Evolutionary conservation across 768 basidiomycete species (phyloP).

Genomic region (Termitomyces sp.): DNA sequence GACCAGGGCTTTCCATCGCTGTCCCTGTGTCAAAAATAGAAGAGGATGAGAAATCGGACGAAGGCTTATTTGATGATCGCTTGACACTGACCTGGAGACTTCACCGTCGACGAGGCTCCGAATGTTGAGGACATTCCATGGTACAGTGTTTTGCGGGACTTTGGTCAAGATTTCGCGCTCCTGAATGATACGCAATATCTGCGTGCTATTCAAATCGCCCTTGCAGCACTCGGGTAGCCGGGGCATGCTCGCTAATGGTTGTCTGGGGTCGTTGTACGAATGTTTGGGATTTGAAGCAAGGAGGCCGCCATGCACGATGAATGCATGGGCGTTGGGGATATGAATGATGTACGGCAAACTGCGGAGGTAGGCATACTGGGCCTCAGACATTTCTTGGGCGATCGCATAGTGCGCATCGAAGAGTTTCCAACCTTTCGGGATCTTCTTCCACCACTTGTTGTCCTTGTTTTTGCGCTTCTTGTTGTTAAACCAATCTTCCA

Average conservation of each 20-base stretch:
- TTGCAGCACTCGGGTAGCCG: constrained; percentile 21
- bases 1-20: constrained; percentile 72
- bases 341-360: constrained; percentile 75
- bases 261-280: constrained; percentile 46
- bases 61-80: not conserved
- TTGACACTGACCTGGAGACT: constrained; percentile 40
- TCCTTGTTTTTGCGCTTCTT: constrained; percentile 27
- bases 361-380: constrained; percentile 70
- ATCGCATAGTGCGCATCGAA: constrained; percentile 76
- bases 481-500: constrained; percentile 38
- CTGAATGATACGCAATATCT: constrained; percentile 55
- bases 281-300: constrained; percentile 68
- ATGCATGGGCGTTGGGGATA: constrained; percentile 70
- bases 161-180: constrained; percentile 66
- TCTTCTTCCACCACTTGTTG: constrained; percentile 42
- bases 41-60: not conserved
- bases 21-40: constrained; percentile 15
- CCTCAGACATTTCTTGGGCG: constrained; percentile 62
- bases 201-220: constrained; percentile 21
- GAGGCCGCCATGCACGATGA: constrained; percentile 83
- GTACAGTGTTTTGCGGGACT: constrained; percentile 74
- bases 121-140: constrained; percentile 78
- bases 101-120: constrained; percentile 49
- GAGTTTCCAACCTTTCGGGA: constrained; percentile 73
- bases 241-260: constrained; percentile 74